phyloP scores from a whole-genome alignment of 345 rosid genomes.

The Arabis hirsuta region DNA sequence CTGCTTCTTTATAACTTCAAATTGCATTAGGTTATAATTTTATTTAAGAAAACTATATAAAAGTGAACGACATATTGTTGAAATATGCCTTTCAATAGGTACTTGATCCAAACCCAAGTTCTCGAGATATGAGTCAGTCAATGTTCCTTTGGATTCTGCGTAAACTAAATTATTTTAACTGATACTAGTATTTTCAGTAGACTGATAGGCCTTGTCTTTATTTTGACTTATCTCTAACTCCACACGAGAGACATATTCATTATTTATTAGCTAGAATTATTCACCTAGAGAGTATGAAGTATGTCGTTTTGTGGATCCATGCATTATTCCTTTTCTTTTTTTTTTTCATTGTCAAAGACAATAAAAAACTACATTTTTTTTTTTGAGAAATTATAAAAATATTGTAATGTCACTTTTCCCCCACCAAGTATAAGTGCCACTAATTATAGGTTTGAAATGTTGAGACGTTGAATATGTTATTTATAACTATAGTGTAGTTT shows the following conservation, averaged over 20 bases:
- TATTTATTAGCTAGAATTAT: not conserved
- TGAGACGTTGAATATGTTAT: too few species aligned
- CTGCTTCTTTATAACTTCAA: not conserved
- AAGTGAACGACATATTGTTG: constrained; percentile 18
- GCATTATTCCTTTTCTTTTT: constrained; percentile 25
- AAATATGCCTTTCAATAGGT: constrained; percentile 24
- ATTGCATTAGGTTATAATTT: not conserved
- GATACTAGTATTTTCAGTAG: constrained; percentile 20
- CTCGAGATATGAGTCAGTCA: constrained; percentile 37
- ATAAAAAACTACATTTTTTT: too few species aligned
- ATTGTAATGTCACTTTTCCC: not conserved
- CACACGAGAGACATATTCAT: constrained; percentile 4
- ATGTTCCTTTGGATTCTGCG: constrained; percentile 35
- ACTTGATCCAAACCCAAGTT: constrained; percentile 42
- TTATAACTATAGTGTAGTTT: too few species aligned
- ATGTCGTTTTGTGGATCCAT: constrained; percentile 41
- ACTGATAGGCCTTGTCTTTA: constrained; percentile 36
- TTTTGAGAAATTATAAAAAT: too few species aligned
- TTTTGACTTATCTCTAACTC: constrained; percentile 41
- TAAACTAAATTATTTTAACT: not conserved
- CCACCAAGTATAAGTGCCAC: not conserved
- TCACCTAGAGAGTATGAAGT: constrained; percentile 24
- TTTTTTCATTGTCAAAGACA: constrained; percentile 28
- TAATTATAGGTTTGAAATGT: too few species aligned
- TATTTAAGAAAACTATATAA: not conserved